Percentiles rank a stretch among this genome's conserved stretches.
Conservation (phyloP, 768 basidiomycete genomes). For the Rhizopogon salebrosus region DNA sequence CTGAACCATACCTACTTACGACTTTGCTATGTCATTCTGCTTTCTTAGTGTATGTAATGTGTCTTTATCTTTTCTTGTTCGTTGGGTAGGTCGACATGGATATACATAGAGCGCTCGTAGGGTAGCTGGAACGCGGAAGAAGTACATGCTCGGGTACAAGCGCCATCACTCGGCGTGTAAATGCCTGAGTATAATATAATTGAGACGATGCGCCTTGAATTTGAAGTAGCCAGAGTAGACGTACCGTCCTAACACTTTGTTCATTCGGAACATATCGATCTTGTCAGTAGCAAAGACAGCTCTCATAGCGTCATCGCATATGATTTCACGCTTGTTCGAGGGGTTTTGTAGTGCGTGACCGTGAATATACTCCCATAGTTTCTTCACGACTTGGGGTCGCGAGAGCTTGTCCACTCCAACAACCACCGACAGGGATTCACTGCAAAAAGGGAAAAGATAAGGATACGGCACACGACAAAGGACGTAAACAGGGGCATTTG, state of each 20-base stretch:
- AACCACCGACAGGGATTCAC: conserved; percentile 69
- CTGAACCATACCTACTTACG: background rate
- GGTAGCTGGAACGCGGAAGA: background rate
- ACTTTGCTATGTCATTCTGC: background rate
- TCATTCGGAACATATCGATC: conserved; percentile 94
- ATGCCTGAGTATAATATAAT: conserved; percentile 18
- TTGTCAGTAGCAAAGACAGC: conserved; percentile 77
- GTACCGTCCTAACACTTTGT: conserved; percentile 80
- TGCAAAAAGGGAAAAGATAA: conserved; percentile 24
- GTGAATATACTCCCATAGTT: conserved; percentile 88
- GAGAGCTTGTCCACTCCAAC: conserved; percentile 66
- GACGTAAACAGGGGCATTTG: conserved; percentile 1
- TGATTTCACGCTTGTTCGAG: conserved; percentile 73
- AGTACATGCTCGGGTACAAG: too few species aligned
- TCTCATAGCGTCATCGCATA: conserved; percentile 70
- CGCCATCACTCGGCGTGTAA: conserved; percentile 24
- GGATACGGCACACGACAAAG: background rate
- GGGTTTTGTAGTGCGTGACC: conserved; percentile 80
- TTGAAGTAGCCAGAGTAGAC: conserved; percentile 13
- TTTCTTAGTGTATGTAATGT: background rate
- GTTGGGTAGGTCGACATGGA: background rate
- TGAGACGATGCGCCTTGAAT: background rate
- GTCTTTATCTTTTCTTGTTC: background rate
- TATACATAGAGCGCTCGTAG: background rate
- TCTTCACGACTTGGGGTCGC: conserved; percentile 87